Percentiles rank a stretch among this genome's conserved stretches.
Evolutionary conservation across 2,329 filamentous ascomycete species (phyloP).

Genomic region (Neophaeococcomyces mojaviensis): DNA sequence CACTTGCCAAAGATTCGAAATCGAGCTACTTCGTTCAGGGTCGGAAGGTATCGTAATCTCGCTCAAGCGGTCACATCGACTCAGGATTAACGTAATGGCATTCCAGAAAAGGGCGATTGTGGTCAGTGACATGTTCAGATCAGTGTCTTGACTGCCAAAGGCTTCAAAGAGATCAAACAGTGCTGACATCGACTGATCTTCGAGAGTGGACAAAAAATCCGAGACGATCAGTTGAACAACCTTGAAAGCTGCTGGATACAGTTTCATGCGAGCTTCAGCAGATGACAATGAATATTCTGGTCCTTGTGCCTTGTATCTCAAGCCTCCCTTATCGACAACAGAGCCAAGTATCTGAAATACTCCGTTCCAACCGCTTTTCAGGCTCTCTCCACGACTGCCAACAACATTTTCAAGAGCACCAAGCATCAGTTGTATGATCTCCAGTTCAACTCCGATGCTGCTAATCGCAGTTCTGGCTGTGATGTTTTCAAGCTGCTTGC

Average conservation of each 20-base stretch:
- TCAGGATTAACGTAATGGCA: constrained; percentile 53
- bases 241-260: constrained; percentile 70
- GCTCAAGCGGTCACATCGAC: constrained; percentile 11
- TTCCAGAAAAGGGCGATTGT: constrained; percentile 96
- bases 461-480: background rate
- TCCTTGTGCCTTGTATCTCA: constrained; percentile 1
- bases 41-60: background rate
- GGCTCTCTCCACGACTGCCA: constrained; percentile 74
- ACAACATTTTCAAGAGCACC: constrained; percentile 75
- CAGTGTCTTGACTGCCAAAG: constrained; percentile 82
- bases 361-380: constrained; percentile 63
- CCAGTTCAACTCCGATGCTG: constrained; percentile 9
- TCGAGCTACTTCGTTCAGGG: background rate
- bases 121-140: constrained; percentile 90
- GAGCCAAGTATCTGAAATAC: constrained; percentile 79
- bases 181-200: constrained; percentile 62
- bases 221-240: constrained; percentile 90
- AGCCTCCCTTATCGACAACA: constrained; percentile 53
- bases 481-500: constrained; percentile 13
- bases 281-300: background rate
- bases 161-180: constrained; percentile 81
- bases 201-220: constrained; percentile 74
- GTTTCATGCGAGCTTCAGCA: no score
- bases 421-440: constrained; percentile 33
- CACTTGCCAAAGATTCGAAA: constrained; percentile 15